Evolutionary conservation across 371 early-diverging fungal genomes (phyloP).

Genomic region (Chytridiales sp.): DNA sequence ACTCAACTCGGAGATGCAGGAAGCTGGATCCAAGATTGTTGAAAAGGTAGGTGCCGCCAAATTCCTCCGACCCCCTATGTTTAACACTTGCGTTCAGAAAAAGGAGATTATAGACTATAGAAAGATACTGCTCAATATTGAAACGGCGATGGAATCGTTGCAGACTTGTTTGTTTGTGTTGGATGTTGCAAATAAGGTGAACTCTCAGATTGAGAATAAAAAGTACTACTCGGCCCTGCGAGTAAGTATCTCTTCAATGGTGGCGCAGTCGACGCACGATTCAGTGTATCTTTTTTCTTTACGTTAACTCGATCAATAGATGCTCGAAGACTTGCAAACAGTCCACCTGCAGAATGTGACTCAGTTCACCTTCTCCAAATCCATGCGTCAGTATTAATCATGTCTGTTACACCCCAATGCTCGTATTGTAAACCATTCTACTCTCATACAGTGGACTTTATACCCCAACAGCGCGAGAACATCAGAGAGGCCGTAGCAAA

Average conservation of each 20-base stretch:
- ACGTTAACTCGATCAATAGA: conserved; percentile 47
- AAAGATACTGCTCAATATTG: conserved; percentile 82
- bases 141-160: conserved; percentile 79
- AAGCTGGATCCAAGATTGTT: conserved; percentile 71
- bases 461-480: conserved; percentile 80
- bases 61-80: conserved; percentile 1
- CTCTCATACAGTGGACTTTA: conserved; percentile 60
- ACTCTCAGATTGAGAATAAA: conserved; percentile 71
- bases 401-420: too few relatives aligned
- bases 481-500: conserved; percentile 80
- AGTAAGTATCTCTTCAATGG: conserved; percentile 40
- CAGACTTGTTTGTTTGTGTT: conserved; percentile 82
- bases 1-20: conserved; percentile 82
- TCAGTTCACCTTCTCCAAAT: conserved; percentile 74
- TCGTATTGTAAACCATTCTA: too few relatives aligned
- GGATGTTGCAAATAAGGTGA: conserved; percentile 83
- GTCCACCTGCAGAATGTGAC: conserved; percentile 66
- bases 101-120: conserved; percentile 83
- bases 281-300: too few relatives aligned
- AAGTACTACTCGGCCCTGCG: conserved; percentile 91
- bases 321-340: conserved; percentile 73
- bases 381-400: conserved; percentile 62
- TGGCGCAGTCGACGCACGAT: too few relatives aligned
- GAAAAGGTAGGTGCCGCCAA: conserved; percentile 74
- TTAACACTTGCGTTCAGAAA: too few relatives aligned